A percentile compares a stretch with the other conserved stretches of the same genome.
Evolutionary conservation across 768 basidiomycete genomes (phyloP).

Genomic region (Cytidiella melzeri): DNA sequence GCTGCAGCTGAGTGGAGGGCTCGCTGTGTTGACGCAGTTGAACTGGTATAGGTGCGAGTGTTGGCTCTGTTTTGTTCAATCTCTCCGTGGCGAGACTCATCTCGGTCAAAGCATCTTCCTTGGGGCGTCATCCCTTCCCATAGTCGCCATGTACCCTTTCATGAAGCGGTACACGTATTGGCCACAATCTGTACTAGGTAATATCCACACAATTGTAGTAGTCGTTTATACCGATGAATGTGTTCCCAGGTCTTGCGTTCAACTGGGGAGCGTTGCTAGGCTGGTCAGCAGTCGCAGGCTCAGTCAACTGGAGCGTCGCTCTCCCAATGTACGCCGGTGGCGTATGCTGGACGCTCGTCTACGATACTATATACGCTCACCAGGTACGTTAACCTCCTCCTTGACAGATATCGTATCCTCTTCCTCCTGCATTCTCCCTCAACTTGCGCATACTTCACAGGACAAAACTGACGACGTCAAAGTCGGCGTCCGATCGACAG

Average conservation of each 20-base stretch:
- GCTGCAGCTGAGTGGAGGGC: slow-evolving; percentile 71
- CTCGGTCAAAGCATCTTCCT: slow-evolving; percentile 63
- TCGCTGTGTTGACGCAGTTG: slow-evolving; percentile 82
- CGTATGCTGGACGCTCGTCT: slow-evolving; percentile 90
- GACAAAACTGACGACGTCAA: slow-evolving; percentile 89
- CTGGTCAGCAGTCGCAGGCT: slow-evolving; percentile 88
- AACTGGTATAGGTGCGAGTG: slow-evolving; percentile 88
- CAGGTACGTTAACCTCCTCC: slow-evolving; percentile 47
- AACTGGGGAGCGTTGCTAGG: slow-evolving; percentile 97
- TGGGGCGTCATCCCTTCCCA: slow-evolving; percentile 83
- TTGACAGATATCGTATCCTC: neutral
- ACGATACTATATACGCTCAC: slow-evolving; percentile 97
- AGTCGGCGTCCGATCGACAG: slow-evolving; percentile 90
- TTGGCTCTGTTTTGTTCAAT: neutral
- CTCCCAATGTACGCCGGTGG: slow-evolving; percentile 88
- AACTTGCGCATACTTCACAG: slow-evolving; percentile 30
- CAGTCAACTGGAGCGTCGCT: slow-evolving; percentile 75
- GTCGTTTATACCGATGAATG: neutral
- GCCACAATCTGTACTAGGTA: slow-evolving; percentile 94
- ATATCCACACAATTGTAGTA: neutral
- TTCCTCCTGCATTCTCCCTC: neutral
- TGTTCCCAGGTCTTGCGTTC: slow-evolving; percentile 72
- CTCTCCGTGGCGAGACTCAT: neutral
- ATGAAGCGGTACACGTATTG: slow-evolving; percentile 98
- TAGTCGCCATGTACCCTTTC: slow-evolving; percentile 87